Evolutionary conservation across 1,284 basidiomycete genomes (phyloP).

Genomic region (Cystobasidium sp.): DNA sequence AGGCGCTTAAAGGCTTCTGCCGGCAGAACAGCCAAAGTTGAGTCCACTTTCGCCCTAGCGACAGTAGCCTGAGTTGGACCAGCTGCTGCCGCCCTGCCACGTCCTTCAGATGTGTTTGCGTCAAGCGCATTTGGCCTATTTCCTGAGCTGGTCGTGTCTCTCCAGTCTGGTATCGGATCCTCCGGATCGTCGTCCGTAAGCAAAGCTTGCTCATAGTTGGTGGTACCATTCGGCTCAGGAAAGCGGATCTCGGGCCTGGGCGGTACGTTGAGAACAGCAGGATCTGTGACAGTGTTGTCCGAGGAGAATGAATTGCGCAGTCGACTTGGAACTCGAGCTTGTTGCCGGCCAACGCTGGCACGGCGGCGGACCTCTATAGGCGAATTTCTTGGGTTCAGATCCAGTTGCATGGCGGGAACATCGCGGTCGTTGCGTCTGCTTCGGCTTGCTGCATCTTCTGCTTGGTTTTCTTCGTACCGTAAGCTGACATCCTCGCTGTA

Average conservation of each 20-base stretch:
- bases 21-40: slow-evolving; percentile 96
- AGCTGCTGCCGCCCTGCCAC: not conserved
- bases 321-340: slow-evolving; percentile 22
- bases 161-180: slow-evolving; percentile 5
- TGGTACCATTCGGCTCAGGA: not conserved
- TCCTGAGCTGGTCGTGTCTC: not conserved
- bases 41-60: slow-evolving; percentile 88
- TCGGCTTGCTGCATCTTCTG: slow-evolving; percentile 49
- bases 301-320: slow-evolving; percentile 40
- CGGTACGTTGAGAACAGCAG: slow-evolving; percentile 1
- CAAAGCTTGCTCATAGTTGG: slow-evolving; percentile 8
- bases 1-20: slow-evolving; percentile 89
- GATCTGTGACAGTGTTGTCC: slow-evolving; percentile 19
- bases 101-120: slow-evolving; percentile 22
- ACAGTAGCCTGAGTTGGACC: slow-evolving; percentile 61
- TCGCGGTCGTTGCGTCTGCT: not conserved
- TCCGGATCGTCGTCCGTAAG: slow-evolving; percentile 22
- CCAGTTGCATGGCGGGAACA: slow-evolving; percentile 32
- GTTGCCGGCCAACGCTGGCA: slow-evolving; percentile 11
- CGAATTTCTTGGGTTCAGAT: not conserved
- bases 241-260: slow-evolving; percentile 18
- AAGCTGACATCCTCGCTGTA: slow-evolving; percentile 84
- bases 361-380: slow-evolving; percentile 1
- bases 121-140: slow-evolving; percentile 9
- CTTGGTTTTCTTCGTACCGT: slow-evolving; percentile 69